These are phyloP conservation scores for Paulownia fortunei DNA, from an alignment of 257 asterid genomes.

Conservation along the genomic window DNA sequence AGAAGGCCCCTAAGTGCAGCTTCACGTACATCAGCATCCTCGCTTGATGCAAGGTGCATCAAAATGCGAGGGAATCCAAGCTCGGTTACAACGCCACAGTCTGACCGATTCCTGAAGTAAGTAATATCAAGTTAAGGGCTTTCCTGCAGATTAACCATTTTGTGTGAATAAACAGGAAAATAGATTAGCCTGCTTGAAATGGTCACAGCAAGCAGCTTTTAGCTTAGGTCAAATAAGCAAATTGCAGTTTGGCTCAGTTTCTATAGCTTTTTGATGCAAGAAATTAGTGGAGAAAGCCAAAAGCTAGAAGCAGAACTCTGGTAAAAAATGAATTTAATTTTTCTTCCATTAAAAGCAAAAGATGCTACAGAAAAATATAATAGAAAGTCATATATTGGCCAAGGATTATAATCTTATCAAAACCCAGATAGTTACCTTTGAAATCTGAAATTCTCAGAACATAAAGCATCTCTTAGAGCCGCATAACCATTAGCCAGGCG, in stretches of 20 bases:
- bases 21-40: slow-evolving; percentile 80
- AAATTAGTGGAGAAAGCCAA: not conserved
- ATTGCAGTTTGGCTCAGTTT: not conserved
- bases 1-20: slow-evolving; percentile 85
- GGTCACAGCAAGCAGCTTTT: not conserved
- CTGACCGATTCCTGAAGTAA: slow-evolving; percentile 64
- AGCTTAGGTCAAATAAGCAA: not conserved
- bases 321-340: not conserved
- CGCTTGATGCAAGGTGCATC: slow-evolving; percentile 79
- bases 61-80: slow-evolving; percentile 71
- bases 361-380: not conserved
- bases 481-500: slow-evolving; percentile 87
- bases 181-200: not conserved
- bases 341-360: not conserved
- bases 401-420: not conserved
- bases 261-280: not conserved
- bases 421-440: slow-evolving; percentile 56
- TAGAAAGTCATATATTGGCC: not conserved
- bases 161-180: not conserved
- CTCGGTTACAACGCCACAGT: slow-evolving; percentile 56
- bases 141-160: slow-evolving; percentile 57
- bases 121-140: slow-evolving; percentile 81
- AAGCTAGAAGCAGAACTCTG: not conserved
- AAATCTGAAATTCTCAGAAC: slow-evolving; percentile 69
- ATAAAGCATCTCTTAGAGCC: slow-evolving; percentile 72